Percentiles rank a stretch among this genome's conserved stretches.
Evolutionary conservation across 805 yeast species (phyloP).

Genomic region (Ogataea saltuana): DNA sequence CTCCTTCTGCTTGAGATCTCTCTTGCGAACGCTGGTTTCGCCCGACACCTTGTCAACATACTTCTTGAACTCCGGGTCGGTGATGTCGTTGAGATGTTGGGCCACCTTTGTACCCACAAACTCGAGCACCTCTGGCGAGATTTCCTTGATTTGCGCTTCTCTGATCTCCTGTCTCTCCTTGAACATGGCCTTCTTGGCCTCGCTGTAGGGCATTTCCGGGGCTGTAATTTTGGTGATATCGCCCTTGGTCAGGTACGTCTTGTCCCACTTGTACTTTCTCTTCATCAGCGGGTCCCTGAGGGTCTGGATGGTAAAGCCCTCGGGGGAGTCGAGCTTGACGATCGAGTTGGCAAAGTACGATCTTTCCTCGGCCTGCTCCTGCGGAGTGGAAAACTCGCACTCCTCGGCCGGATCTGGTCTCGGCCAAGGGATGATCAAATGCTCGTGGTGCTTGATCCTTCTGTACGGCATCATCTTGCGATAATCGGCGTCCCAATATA

Average conservation of each 20-base stretch:
- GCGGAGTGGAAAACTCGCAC: conserved; percentile 57
- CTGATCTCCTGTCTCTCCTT: conserved; percentile 53
- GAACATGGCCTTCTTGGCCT: conserved; percentile 59
- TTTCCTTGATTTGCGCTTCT: conserved; percentile 40
- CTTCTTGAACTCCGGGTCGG: conserved; percentile 34
- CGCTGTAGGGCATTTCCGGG: conserved; percentile 77
- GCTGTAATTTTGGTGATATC: conserved; percentile 64
- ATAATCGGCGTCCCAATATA: conserved; percentile 72
- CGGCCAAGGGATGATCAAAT: conserved; percentile 88
- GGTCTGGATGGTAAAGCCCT: conserved; percentile 51
- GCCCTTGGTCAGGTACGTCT: conserved; percentile 50
- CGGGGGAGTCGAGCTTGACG: conserved; percentile 68
- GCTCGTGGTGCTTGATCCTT: conserved; percentile 67
- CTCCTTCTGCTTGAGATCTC: conserved; percentile 20
- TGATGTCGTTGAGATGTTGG: conserved; percentile 34
- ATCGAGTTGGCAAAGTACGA: conserved; percentile 72
- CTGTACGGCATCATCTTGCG: conserved; percentile 76
- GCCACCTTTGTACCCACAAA: conserved; percentile 45
- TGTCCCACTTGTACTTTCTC: conserved; percentile 54
- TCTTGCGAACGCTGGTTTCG: conserved; percentile 22
- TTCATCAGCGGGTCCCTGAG: conserved; percentile 78
- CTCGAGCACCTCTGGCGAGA: conserved; percentile 45
- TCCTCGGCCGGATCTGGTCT: conserved; percentile 61
- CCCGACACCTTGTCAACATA: conserved; percentile 33
- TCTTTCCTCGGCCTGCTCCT: conserved; percentile 62